Percentiles rank a stretch among this genome's conserved stretches.
Evolutionary conservation across 2,329 filamentous ascomycete genomes (phyloP).

Genomic region (Arthrinium puccinioides): DNA sequence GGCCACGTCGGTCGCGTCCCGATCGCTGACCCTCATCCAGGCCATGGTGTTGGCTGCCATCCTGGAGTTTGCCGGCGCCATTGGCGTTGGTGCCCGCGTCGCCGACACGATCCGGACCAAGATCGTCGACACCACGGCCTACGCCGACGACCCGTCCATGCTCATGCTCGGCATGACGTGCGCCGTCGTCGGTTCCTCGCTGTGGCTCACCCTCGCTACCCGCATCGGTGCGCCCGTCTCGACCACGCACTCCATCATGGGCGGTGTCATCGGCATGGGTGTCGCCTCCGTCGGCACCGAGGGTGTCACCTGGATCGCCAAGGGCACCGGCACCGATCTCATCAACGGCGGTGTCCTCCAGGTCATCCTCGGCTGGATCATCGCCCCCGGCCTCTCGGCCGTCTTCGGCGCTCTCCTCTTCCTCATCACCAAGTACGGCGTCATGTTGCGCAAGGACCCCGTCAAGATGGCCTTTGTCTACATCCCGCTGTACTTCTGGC

Average conservation of each 20-base stretch:
- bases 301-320: conserved; percentile 47
- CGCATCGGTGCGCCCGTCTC: conserved; percentile 49
- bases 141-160: conserved; percentile 37
- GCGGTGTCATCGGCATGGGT: conserved; percentile 52
- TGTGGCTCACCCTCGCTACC: conserved; percentile 51
- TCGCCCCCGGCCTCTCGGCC: conserved; percentile 49
- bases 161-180: conserved; percentile 54
- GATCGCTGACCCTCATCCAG: conserved; percentile 55
- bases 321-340: conserved; percentile 23
- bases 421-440: conserved; percentile 47
- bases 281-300: conserved; percentile 44
- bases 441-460: conserved; percentile 46
- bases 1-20: conserved; percentile 66
- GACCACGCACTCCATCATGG: conserved; percentile 54
- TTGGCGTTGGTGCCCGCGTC: conserved; percentile 53
- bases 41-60: conserved; percentile 50
- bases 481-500: conserved; percentile 49
- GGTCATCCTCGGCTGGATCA: conserved; percentile 54
- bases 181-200: conserved; percentile 43
- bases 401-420: conserved; percentile 48
- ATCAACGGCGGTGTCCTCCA: conserved; percentile 46
- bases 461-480: conserved; percentile 43
- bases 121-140: conserved; percentile 43
- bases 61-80: conserved; percentile 55
- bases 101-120: conserved; percentile 56